A percentile compares a stretch with the other conserved stretches of the same genome.
phyloP scores from a whole-genome alignment of 2,329 filamentous ascomycete genomes.

The Colletotrichum orbiculare region DNA sequence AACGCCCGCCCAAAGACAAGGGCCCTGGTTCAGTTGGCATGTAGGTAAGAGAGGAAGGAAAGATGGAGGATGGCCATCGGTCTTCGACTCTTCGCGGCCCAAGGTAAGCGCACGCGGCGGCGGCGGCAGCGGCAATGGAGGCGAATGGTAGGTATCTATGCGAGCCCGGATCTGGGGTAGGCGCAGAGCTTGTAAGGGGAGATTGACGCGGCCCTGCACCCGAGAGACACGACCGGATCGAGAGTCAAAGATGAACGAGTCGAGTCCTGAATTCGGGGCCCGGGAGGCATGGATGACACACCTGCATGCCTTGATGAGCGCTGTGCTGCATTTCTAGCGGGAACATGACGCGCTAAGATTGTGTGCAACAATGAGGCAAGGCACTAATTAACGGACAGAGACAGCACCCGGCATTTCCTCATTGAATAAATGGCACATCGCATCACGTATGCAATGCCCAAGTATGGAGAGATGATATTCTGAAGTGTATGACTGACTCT shows the following conservation, averaged over 20 bases:
- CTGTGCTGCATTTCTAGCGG: too few relatives aligned
- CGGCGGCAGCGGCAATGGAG: background rate
- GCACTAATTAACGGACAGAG: background rate
- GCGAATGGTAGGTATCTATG: background rate
- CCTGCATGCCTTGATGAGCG: too few relatives aligned
- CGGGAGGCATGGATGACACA: too few relatives aligned
- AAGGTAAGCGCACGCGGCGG: constrained; percentile 11
- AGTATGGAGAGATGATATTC: too few relatives aligned
- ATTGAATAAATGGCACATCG: too few relatives aligned
- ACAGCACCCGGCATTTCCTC: background rate
- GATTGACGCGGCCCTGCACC: background rate
- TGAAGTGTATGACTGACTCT: too few relatives aligned
- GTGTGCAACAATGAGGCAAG: background rate
- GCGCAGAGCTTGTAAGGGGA: background rate
- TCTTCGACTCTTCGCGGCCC: constrained; percentile 4
- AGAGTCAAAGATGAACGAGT: too few relatives aligned
- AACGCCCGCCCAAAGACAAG: too few relatives aligned
- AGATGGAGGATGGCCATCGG: background rate
- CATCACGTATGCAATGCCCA: too few relatives aligned
- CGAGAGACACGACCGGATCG: background rate
- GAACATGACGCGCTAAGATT: too few relatives aligned
- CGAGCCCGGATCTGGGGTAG: constrained; percentile 2
- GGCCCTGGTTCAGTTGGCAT: too few relatives aligned
- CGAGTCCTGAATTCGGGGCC: too few relatives aligned
- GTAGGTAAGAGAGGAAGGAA: background rate